Conservation (phyloP, 179 eudicot genomes). For the Gypsophila paniculata region DNA sequence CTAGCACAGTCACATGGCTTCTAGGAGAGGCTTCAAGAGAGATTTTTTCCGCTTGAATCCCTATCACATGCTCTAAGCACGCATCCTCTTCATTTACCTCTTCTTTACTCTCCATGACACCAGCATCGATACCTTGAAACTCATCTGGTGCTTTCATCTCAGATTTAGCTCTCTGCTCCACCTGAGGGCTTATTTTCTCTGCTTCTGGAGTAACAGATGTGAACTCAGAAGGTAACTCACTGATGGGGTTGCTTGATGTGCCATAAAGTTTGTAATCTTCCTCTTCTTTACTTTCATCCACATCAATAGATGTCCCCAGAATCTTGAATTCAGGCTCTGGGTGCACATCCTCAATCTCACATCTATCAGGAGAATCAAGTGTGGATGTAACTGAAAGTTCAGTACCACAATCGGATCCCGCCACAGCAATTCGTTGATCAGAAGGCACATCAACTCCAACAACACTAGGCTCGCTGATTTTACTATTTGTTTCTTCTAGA, state of each 20-base stretch:
- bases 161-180: constrained; percentile 26
- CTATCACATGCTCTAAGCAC: constrained; percentile 28
- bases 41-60: constrained; percentile 31
- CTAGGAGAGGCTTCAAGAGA: constrained; percentile 67
- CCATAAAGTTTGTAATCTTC: constrained; percentile 31
- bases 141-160: constrained; percentile 33
- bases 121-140: constrained; percentile 1
- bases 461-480: constrained; percentile 31
- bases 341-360: constrained; percentile 39
- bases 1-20: constrained; percentile 48
- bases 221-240: not conserved
- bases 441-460: constrained; percentile 30
- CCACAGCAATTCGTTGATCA: constrained; percentile 34
- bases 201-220: constrained; percentile 17
- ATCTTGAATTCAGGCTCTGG: constrained; percentile 33
- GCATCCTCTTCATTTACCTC: constrained; percentile 11
- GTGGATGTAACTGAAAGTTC: constrained; percentile 82
- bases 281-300: constrained; percentile 18
- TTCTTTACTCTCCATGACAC: constrained; percentile 15
- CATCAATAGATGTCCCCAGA: constrained; percentile 24
- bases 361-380: constrained; percentile 79
- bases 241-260: not conserved
- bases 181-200: constrained; percentile 21
- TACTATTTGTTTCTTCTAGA: constrained; percentile 29
- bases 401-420: constrained; percentile 80